Conservation (phyloP, 305 asterid genomes). For the Solanum hybrid region DNA sequence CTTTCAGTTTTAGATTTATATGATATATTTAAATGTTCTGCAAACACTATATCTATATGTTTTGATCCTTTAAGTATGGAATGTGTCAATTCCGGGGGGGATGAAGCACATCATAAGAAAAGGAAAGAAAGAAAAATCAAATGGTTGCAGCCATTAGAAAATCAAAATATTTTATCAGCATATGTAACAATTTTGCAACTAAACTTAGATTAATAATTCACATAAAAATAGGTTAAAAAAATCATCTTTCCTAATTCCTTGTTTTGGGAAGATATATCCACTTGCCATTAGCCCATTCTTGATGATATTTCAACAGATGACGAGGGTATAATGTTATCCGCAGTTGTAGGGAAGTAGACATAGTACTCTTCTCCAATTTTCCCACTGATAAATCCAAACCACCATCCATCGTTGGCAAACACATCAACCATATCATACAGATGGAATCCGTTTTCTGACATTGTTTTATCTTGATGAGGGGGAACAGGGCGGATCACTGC, state of each 20-base stretch:
- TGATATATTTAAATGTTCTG: background rate
- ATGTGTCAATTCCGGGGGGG: no score
- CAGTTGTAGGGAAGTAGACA: no score
- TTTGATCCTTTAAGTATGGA: no score
- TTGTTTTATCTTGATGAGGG: background rate
- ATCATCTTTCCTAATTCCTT: background rate
- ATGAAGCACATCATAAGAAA: no score
- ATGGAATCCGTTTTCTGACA: no score
- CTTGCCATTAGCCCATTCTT: background rate
- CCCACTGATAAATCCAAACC: no score
- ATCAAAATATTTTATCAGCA: background rate
- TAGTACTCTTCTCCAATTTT: no score
- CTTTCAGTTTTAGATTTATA: no score
- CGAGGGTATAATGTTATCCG: background rate
- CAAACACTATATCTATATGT: background rate
- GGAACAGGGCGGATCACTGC: slow-evolving; percentile 20
- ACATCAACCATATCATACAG: no score
- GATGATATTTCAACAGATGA: background rate
- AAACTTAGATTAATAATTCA: background rate
- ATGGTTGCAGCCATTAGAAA: background rate
- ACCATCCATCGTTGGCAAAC: no score
- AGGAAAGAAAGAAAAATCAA: background rate
- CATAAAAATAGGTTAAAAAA: background rate
- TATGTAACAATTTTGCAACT: background rate
- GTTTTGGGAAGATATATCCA: background rate